Evolutionary conservation across 257 asterid species (phyloP).

Genomic region (Marsdenia floribunda): DNA sequence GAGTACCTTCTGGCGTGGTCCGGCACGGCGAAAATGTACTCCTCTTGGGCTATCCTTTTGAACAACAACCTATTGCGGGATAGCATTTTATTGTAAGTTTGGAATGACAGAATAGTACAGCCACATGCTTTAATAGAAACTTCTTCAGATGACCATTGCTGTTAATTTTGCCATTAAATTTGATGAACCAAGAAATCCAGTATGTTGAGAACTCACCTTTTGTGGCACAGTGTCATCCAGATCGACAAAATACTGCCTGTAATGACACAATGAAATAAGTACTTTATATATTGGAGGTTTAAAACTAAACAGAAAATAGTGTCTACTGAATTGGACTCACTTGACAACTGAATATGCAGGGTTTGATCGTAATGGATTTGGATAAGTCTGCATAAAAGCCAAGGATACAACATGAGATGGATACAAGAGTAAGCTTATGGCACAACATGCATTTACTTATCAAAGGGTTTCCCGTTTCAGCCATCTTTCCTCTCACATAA

Average conservation of each 20-base stretch:
- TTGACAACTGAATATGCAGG: conserved; percentile 57
- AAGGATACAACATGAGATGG: conserved; percentile 11
- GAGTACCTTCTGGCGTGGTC: conserved; percentile 89
- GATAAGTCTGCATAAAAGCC: conserved; percentile 33
- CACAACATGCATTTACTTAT: background rate
- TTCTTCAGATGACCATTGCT: background rate
- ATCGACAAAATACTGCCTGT: conserved; percentile 53
- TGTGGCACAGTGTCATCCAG: conserved; percentile 51
- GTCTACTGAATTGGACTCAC: conserved; percentile 26
- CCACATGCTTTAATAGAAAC: background rate
- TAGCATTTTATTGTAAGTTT: background rate
- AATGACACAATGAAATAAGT: conserved; percentile 14
- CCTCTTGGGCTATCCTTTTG: conserved; percentile 96
- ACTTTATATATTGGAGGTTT: background rate
- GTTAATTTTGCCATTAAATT: background rate
- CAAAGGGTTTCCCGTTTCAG: background rate
- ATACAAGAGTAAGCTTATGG: background rate
- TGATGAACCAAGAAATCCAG: background rate
- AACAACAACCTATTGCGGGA: conserved; percentile 60
- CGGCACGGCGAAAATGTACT: conserved; percentile 93
- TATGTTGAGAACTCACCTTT: conserved; percentile 29
- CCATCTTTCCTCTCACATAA: background rate
- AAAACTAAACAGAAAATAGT: background rate
- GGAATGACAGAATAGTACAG: background rate
- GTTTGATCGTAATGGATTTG: conserved; percentile 40